Conservation (phyloP, 2,329 filamentous ascomycete genomes). For the Akanthomyces uredinophilus region DNA sequence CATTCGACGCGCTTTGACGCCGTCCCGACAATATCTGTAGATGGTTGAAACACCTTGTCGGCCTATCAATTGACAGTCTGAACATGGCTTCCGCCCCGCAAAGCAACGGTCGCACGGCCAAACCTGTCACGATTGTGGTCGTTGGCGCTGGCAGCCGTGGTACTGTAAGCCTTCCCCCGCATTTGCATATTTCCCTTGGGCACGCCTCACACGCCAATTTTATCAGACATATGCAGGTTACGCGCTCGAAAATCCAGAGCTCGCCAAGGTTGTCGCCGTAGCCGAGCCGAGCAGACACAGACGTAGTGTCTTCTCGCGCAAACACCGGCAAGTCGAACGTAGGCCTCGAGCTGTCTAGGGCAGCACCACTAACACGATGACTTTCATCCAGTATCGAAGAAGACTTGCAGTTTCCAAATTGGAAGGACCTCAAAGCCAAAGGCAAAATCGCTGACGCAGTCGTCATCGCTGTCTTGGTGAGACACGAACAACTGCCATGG, state of each 20-base stretch:
- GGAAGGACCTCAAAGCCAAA: constrained; percentile 15
- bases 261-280: constrained; percentile 17
- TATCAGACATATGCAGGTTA: constrained; percentile 17
- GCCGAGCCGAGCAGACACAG: constrained; percentile 16
- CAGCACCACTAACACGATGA: not conserved
- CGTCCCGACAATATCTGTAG: not conserved
- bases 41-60: not conserved
- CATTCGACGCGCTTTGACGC: too few relatives aligned
- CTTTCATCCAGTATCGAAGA: constrained; percentile 11
- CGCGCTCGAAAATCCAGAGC: constrained; percentile 15
- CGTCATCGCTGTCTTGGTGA: constrained; percentile 15
- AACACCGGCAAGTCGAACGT: constrained; percentile 12
- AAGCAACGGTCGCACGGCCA: not conserved
- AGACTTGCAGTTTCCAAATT: constrained; percentile 12
- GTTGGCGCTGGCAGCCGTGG: constrained; percentile 17
- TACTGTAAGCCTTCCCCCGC: constrained; percentile 5
- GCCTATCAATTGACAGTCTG: not conserved
- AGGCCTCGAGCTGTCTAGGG: too few relatives aligned
- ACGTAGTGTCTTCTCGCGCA: constrained; percentile 13
- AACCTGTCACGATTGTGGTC: constrained; percentile 16
- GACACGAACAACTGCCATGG: too few relatives aligned
- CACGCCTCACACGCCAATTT: not conserved
- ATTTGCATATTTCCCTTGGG: not conserved
- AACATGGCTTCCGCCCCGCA: not conserved
- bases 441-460: constrained; percentile 17